These are phyloP conservation scores for Ophiognomonia clavigignenti-juglandacearum DNA, from an alignment of 2,329 filamentous ascomycete species.

Conservation along the genomic window DNA sequence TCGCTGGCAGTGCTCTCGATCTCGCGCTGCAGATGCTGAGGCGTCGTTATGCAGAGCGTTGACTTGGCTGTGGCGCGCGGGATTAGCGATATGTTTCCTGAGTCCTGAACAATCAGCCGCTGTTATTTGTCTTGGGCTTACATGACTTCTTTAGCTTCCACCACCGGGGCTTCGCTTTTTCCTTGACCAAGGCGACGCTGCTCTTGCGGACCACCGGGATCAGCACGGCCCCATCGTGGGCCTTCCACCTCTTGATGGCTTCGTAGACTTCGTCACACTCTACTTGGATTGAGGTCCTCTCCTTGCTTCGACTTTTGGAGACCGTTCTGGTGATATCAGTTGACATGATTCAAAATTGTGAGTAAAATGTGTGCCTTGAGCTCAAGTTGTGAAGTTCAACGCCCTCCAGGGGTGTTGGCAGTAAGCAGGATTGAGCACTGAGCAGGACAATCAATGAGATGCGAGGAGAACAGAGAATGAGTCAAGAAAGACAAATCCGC, in stretches of 20 bases:
- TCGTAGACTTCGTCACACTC: conserved; percentile 15
- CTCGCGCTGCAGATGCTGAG: conserved; percentile 10
- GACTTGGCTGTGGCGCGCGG: conserved; percentile 13
- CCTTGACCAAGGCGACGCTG: conserved; percentile 1
- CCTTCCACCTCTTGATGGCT: conserved; percentile 15
- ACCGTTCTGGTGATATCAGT: conserved; percentile 1
- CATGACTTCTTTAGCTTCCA: conserved; percentile 13
- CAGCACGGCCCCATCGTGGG: conserved; percentile 13
- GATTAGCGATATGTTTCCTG: too few relatives aligned
- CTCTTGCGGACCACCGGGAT: conserved; percentile 10
- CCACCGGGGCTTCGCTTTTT: conserved; percentile 14
- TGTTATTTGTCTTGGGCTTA: not conserved
- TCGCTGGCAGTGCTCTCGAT: conserved; percentile 11
- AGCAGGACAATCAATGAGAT: too few relatives aligned
- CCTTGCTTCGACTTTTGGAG: not conserved
- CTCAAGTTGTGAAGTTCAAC: too few relatives aligned
- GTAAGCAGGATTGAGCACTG: too few relatives aligned
- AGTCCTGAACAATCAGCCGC: too few relatives aligned
- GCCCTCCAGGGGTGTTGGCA: too few relatives aligned
- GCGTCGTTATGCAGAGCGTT: conserved; percentile 14
- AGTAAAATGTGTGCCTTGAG: too few relatives aligned
- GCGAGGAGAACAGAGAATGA: too few relatives aligned
- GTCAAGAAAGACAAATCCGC: too few relatives aligned
- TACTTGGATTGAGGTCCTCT: conserved; percentile 3
- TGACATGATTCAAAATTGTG: too few relatives aligned